Evolutionary conservation across 2,329 filamentous ascomycete genomes (phyloP).

Genomic region (Trichophyton mentagrophytes): DNA sequence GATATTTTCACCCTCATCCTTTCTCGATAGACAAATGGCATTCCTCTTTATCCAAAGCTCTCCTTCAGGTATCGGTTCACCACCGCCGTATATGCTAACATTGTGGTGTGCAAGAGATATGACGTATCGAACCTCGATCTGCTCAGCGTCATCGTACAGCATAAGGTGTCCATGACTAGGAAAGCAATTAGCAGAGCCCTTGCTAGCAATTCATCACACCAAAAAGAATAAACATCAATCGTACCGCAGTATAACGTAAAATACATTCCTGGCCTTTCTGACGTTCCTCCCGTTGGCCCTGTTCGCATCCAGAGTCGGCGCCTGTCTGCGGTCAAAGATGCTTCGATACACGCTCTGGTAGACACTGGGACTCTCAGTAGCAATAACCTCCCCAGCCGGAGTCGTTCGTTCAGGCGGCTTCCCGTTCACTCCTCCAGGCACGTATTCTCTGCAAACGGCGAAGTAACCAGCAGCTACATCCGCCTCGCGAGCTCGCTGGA

Average conservation of each 20-base stretch:
- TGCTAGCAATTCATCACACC: not conserved
- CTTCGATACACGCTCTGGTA: constrained; percentile 98
- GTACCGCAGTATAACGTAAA: constrained; percentile 80
- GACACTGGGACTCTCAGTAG: constrained; percentile 76
- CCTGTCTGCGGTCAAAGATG: constrained; percentile 72
- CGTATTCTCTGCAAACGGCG: constrained; percentile 86
- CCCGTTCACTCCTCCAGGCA: constrained; percentile 79
- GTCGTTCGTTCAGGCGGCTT: constrained; percentile 81
- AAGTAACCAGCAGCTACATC: constrained; percentile 87
- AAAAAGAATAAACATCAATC: constrained; percentile 12
- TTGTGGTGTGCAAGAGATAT: constrained; percentile 80
- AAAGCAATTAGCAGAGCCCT: not conserved
- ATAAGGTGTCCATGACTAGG: constrained; percentile 81
- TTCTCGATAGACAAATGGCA: constrained; percentile 67
- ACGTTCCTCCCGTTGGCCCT: constrained; percentile 38
- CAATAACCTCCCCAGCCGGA: constrained; percentile 64
- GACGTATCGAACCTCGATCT: constrained; percentile 91
- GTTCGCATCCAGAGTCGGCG: constrained; percentile 41
- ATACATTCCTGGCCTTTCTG: constrained; percentile 67
- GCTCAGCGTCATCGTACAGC: constrained; percentile 91
- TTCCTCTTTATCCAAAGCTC: constrained; percentile 95
- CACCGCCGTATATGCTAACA: constrained; percentile 72
- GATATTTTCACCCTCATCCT: constrained; percentile 40
- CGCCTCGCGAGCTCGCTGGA: constrained; percentile 49
- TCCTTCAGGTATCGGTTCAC: constrained; percentile 66